Conservation (phyloP, 306 rosid genomes). For the Vigna nakashimae region DNA sequence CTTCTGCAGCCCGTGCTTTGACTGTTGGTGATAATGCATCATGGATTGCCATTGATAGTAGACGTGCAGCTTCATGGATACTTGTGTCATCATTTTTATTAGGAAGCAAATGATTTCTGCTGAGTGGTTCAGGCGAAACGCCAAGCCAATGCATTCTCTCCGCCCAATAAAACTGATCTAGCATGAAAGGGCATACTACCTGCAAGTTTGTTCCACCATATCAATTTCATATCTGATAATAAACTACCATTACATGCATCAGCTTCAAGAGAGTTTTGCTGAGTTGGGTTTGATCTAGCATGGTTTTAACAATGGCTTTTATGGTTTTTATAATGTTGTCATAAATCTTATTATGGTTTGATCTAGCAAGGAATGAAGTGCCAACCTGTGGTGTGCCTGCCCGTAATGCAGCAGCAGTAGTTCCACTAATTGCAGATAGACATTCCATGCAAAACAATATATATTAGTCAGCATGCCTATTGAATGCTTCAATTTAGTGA, state of each 20-base stretch:
- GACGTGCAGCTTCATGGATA: conserved; percentile 63
- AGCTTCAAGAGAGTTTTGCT: conserved; percentile 8
- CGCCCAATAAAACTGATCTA: conserved; percentile 92
- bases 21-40: conserved; percentile 65
- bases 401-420: conserved; percentile 79
- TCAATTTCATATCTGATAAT: conserved; percentile 18
- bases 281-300: conserved; percentile 4
- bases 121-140: conserved; percentile 78
- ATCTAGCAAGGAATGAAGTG: conserved; percentile 21
- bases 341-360: not conserved
- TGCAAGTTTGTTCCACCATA: conserved; percentile 48
- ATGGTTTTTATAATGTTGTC: not conserved
- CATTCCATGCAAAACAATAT: conserved; percentile 37
- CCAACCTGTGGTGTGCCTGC: conserved; percentile 90
- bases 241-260: not conserved
- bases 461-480: conserved; percentile 31
- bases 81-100: conserved; percentile 50
- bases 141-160: conserved; percentile 94
- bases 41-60: conserved; percentile 57
- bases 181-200: conserved; percentile 82
- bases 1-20: conserved; percentile 66
- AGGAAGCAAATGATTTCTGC: conserved; percentile 68
- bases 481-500: conserved; percentile 32
- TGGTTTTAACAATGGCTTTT: not conserved
- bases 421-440: conserved; percentile 62